Evolutionary conservation across 2,329 filamentous ascomycete species (phyloP), one percentile per base, ranked within the genome.

Genomic region (Trichophyton rubrum): DNA sequence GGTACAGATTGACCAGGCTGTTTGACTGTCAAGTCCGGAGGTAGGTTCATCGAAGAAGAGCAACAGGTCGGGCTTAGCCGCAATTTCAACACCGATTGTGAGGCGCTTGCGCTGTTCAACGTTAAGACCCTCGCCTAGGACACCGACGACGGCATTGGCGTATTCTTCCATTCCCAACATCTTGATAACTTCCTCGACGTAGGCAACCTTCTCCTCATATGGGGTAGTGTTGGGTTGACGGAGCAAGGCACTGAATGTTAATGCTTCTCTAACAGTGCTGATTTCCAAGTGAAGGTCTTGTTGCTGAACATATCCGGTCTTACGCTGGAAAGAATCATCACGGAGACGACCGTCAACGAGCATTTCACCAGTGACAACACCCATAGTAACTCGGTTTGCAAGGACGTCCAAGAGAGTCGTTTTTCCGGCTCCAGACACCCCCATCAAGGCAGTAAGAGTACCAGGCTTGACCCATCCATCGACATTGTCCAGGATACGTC

Each of bases 11-110:
- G 89, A 88, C 90, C 89, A 96, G 0, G 90, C 92, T 1, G 91
- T 95, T 73, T 96, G 90, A 69, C 85, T 89, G 74, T 96, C 92
- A 22, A 96, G 84, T 78, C 92, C 92, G 27, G 90, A 96, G 2
- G 91, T 96, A 13, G 92, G 92, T 74, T 97, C 92, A 68, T 97
- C 92, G 43, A 96, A 84, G 77, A 96, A 96, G 55, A 96, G 83
- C 63, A 96, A 80, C 59, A 96, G 80, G 45, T 89, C 85, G 4
- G 92, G 92, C 77, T 93, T 96, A 5, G 92, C 92, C 47, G 90
- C 91, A 24, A 97, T 81, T 72, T 97, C 92, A 17, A 97, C 91
- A 74, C 90, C 92, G 64, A 97, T 96, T 0, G 91, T 96, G 5
- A 96, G 80, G 68, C 90, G 87, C 71, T 86, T 86, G 17, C 83